A percentile compares a stretch with the other conserved stretches of the same genome.
Conservation (phyloP, 1,284 basidiomycete genomes). For the Ganoderma lingzhi region DNA sequence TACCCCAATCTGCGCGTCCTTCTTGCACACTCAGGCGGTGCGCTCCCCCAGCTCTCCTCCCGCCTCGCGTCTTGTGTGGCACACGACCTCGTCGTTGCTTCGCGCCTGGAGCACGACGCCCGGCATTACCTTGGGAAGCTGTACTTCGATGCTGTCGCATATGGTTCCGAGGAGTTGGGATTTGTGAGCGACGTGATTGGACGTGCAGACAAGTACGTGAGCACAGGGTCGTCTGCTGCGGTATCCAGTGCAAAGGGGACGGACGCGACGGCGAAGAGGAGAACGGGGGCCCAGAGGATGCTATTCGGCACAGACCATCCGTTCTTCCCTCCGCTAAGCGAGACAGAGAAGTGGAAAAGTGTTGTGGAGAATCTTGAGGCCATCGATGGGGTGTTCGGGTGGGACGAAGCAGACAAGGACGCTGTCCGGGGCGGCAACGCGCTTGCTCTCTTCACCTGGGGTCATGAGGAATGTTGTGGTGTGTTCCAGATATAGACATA, state of each 20-base stretch:
- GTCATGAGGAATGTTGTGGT: conserved; percentile 9
- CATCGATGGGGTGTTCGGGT: conserved; percentile 69
- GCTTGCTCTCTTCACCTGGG: conserved; percentile 63
- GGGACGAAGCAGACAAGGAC: conserved; percentile 67
- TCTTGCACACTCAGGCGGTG: conserved; percentile 87
- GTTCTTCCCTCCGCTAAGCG: conserved; percentile 84
- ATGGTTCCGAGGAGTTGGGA: conserved; percentile 83
- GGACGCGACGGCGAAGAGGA: conserved; percentile 32
- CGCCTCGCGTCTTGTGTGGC: conserved; percentile 84
- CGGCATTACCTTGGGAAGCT: conserved; percentile 83
- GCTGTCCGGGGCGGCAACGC: conserved; percentile 79
- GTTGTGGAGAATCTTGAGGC: conserved; percentile 86
- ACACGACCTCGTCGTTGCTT: conserved; percentile 82
- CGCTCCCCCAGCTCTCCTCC: conserved; percentile 82
- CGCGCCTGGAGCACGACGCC: conserved; percentile 81
- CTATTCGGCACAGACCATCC: conserved; percentile 91
- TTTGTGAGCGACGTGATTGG: conserved; percentile 77
- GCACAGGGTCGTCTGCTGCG: conserved; percentile 43
- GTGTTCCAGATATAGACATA: background rate
- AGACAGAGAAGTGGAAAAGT: conserved; percentile 79
- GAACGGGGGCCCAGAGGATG: conserved; percentile 61
- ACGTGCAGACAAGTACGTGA: conserved; percentile 62
- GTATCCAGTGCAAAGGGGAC: conserved; percentile 32
- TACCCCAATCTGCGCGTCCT: conserved; percentile 78
- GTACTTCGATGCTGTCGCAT: conserved; percentile 85